Evolutionary conservation across 164 flowering plant species (phyloP), one percentile per base, ranked within the genome.

Genomic region (Kalanchoe fedtschenkoi): DNA sequence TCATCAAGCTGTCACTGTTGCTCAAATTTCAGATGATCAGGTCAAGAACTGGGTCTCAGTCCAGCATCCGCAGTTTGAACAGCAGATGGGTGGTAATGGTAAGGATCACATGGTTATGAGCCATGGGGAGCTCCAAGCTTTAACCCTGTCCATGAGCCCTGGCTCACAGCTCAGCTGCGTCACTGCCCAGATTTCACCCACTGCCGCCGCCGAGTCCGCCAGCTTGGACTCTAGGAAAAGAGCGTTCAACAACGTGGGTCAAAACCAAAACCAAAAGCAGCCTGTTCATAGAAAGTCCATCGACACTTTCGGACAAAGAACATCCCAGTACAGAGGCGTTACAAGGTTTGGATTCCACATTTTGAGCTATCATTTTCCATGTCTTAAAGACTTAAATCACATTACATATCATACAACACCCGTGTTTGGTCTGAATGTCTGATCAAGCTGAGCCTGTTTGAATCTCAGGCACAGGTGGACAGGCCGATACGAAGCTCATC

Each of bases 401-500:
- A 33, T 4, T 6, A 33, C n/a, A 15, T 17, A 15, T 30, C 11
- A 7, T 0, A 2, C 26, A 41, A 33, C 53, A 11, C 5, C 19
- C 24, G 9, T n/a, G 6, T 44, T 26, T 24, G 32, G 32, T 24
- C 56, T 51, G 10, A 51, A 34, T n/a, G n/a, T n/a, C n/a, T n/a
- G n/a, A n/a, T n/a, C n/a, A n/a, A 34, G 5, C 3, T 13, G 17
- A 24, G 32, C 56, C 13, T 51, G 56, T 51, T 67, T 59, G 61
- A 39, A 26, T 16, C 14, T 55, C 81, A 86, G 97, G 68, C 97
- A 90, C 74, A 78, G 97, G 60, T 89, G 96, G 96, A 89, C 96
- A 26, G 92, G 96, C 32, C 84, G 96, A 74, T 88, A 88, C 71
- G 96, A 89, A 75, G 97, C 97, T 15, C 97, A 89, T 77, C 75